phyloP scores from a whole-genome alignment of 345 rosid species.

The Eucalyptus victrix region DNA sequence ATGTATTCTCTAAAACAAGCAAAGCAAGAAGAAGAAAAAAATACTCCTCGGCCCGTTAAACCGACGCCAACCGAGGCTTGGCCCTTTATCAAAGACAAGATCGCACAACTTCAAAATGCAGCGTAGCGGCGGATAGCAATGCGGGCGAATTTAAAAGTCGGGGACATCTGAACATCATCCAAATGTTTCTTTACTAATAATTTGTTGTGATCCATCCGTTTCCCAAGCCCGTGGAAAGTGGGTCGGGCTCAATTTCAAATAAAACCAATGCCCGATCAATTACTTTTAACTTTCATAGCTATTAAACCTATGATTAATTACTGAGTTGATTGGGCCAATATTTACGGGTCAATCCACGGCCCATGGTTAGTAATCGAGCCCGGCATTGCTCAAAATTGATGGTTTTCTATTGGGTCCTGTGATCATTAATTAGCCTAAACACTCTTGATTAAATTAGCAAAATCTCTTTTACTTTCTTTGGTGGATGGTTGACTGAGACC shows the following conservation, averaged over 20 bases:
- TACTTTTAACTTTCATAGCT: not conserved
- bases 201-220: not conserved
- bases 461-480: not conserved
- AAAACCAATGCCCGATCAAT: not conserved
- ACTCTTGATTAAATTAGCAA: not conserved
- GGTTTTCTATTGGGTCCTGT: not conserved
- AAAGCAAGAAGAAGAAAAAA: not conserved
- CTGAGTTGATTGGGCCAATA: not conserved
- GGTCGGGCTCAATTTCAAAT: not conserved
- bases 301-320: not conserved
- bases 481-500: not conserved
- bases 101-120: rapidly evolving
- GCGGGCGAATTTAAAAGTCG: not conserved
- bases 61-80: not conserved
- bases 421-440: not conserved
- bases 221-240: not conserved
- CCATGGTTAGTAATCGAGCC: not conserved
- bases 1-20: not conserved
- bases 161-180: not conserved
- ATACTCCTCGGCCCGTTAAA: not conserved
- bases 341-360: not conserved
- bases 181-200: not conserved
- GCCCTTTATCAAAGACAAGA: not conserved
- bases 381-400: not conserved
- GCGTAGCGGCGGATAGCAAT: not conserved